Percentiles rank a stretch among this genome's conserved stretches.
Evolutionary conservation across 768 basidiomycete species (phyloP).

Genomic region (Boletus insuetus): DNA sequence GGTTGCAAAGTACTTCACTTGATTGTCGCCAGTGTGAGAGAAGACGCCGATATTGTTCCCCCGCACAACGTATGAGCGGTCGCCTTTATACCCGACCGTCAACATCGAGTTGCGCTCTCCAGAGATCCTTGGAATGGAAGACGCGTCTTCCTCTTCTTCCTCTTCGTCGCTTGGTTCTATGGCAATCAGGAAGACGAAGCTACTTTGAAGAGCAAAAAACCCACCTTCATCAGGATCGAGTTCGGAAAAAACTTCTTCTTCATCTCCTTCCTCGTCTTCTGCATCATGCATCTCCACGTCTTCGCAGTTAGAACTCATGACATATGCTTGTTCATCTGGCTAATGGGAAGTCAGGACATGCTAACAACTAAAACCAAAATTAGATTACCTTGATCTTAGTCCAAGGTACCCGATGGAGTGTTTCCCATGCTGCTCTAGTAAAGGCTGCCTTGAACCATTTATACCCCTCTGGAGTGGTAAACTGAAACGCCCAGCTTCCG

Average conservation of each 20-base stretch:
- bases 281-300: constrained; percentile 88
- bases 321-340: constrained; percentile 86
- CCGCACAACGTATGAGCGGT: constrained; percentile 89
- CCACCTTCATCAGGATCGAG: constrained; percentile 64
- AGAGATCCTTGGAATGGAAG: constrained; percentile 37
- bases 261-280: constrained; percentile 72
- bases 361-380: neutral
- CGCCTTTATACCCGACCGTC: constrained; percentile 93
- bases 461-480: constrained; percentile 55
- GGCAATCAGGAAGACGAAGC: constrained; percentile 25
- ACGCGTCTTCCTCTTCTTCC: constrained; percentile 38
- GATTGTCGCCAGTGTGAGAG: constrained; percentile 62
- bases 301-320: constrained; percentile 68
- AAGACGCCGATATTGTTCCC: constrained; percentile 93
- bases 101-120: constrained; percentile 84
- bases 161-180: constrained; percentile 44
- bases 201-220: constrained; percentile 4
- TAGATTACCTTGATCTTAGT: constrained; percentile 69
- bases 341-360: constrained; percentile 25
- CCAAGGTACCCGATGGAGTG: constrained; percentile 69
- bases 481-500: constrained; percentile 83
- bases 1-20: constrained; percentile 82
- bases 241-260: constrained; percentile 71
- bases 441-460: constrained; percentile 59
- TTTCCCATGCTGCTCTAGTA: constrained; percentile 77